phyloP scores from a whole-genome alignment of 345 rosid genomes.

The Hibiscus trionum region DNA sequence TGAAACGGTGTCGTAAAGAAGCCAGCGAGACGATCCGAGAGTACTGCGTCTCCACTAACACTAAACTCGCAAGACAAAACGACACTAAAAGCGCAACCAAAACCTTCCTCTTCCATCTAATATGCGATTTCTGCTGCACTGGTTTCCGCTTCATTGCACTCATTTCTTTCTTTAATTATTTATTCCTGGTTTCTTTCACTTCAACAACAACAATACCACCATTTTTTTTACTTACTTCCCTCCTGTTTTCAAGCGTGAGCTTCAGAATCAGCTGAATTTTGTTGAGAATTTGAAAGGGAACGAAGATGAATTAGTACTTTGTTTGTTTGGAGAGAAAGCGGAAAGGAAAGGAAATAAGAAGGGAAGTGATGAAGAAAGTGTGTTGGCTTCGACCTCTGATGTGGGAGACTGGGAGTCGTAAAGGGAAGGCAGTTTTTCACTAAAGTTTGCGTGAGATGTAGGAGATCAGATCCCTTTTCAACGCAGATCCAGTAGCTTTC shows the following conservation, averaged over 20 bases:
- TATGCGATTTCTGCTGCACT: slow-evolving; percentile 39
- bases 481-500: background rate
- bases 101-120: slow-evolving; percentile 67
- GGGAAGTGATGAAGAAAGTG: background rate
- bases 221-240: background rate
- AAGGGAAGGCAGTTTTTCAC: background rate
- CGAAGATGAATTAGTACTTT: too few relatives aligned
- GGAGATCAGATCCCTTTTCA: slow-evolving; percentile 19
- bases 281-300: background rate
- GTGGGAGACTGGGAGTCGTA: slow-evolving; percentile 4
- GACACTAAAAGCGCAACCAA: slow-evolving; percentile 33
- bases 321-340: background rate
- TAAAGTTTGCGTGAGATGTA: slow-evolving; percentile 22
- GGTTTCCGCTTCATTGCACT: slow-evolving; percentile 64
- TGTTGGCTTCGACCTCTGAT: background rate
- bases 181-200: too few relatives aligned
- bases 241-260: background rate
- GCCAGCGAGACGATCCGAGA: slow-evolving; percentile 33
- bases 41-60: slow-evolving; percentile 56
- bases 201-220: too few relatives aligned
- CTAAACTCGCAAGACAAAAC: slow-evolving; percentile 52
- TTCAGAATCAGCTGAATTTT: background rate
- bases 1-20: slow-evolving; percentile 34
- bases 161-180: background rate
- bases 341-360: background rate